Evolutionary conservation across 306 rosid species (phyloP).

Genomic region (Echinosophora koreensis): DNA sequence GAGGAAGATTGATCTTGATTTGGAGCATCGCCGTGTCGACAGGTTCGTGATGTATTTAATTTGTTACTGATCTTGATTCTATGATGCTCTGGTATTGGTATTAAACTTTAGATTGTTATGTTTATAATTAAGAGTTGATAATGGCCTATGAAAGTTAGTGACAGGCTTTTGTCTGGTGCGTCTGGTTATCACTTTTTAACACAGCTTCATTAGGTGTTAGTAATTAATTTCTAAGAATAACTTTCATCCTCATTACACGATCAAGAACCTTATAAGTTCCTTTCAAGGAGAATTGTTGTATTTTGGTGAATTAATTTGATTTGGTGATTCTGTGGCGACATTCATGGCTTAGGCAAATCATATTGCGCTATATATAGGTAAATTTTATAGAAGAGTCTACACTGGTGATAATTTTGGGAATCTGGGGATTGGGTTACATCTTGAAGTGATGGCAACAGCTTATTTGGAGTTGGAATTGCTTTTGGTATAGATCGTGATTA

Average conservation of each 20-base stretch:
- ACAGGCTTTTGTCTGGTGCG: background rate
- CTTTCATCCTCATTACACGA: background rate
- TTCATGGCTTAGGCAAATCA: constrained; percentile 24
- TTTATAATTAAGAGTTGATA: background rate
- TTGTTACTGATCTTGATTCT: background rate
- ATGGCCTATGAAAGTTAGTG: background rate
- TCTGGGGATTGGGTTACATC: background rate
- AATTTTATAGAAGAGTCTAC: background rate
- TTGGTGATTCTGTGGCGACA: background rate
- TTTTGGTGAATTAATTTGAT: constrained; percentile 30
- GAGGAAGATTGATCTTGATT: constrained; percentile 89
- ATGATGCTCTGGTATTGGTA: background rate
- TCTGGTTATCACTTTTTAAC: no score
- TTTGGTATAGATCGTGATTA: background rate
- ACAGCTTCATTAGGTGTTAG: no score
- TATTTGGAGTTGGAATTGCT: background rate
- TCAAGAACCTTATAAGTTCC: background rate
- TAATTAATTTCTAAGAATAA: background rate
- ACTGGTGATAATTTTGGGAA: background rate
- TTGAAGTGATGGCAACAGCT: background rate
- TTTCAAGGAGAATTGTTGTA: background rate
- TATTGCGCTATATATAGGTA: background rate
- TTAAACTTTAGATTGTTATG: background rate
- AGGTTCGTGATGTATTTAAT: constrained; percentile 62
- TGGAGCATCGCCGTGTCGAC: constrained; percentile 83